Base-by-base conservation (phyloP, 116 monocot genomes). In the Zostera marina region DNA sequence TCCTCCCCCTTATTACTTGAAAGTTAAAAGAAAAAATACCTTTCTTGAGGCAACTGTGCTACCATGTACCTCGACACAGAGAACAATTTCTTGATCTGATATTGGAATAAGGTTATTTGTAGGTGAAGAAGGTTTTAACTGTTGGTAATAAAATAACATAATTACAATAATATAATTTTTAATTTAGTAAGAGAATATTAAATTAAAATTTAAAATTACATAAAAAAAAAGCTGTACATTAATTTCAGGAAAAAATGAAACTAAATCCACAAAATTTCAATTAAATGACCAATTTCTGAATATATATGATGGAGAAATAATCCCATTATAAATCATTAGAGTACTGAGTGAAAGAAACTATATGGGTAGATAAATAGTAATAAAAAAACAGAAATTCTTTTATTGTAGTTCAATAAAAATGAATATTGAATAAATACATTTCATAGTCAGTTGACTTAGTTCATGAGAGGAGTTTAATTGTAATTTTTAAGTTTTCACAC, bases 41-140 rank as follows among this genome's bases (percentile, higher is more conserved):
- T 84, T 90, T 44, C 43, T 58, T 15, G 59, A 70, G 11, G 42
- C 42, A 19, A 44, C 53, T 44, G 67, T 81, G 46, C 57, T 73
- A 59, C 73, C 66, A 74, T 88, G 87, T 65, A 93, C 77, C 70
- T 93, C 88, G 56, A 93, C 73, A 64, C 80, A 88, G 5, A 93
- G 70, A 56, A 84, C 54, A 66, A 81, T 73, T 79, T 93, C 93
- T 58, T 76, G 81, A 69, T 66, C 66, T 22, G 40, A 56, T 32
- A 93, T 24, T 22, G 93, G 84, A 42, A 73, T 57, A 70, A 69
- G 47, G 39, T 71, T 71, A 63, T 47, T 22, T 22, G 71, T 59
- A 45, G 21, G 64, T 19, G 32, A 64, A 61, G 77, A 19, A 61
- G 77, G n/a, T 64, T 70, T 87, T 22, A 66, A 76, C 91, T 82